Evolutionary conservation across 2,329 filamentous ascomycete species (phyloP).

Genomic region (Parafenestella ontariensis): DNA sequence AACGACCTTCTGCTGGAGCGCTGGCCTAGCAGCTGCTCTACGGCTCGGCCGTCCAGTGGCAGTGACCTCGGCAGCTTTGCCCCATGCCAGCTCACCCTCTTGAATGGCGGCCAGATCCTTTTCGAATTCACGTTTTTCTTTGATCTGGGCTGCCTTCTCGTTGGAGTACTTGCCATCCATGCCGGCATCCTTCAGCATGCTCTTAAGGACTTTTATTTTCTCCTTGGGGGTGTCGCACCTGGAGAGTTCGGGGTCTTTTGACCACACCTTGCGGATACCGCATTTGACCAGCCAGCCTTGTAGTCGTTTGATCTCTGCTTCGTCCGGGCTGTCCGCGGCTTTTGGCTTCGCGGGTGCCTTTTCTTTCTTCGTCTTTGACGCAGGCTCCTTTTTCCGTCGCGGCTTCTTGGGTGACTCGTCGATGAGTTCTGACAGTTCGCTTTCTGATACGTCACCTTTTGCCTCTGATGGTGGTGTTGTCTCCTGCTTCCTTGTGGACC

Average conservation of each 20-base stretch:
- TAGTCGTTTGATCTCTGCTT: slow-evolving; percentile 84
- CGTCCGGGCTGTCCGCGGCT: slow-evolving; percentile 62
- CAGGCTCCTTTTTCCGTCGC: slow-evolving; percentile 46
- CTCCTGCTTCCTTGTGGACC: slow-evolving; percentile 16
- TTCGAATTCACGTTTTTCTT: slow-evolving; percentile 81
- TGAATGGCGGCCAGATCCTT: slow-evolving; percentile 85
- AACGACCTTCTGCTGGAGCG: slow-evolving; percentile 28
- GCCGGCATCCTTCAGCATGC: slow-evolving; percentile 79
- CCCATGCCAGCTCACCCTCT: slow-evolving; percentile 82
- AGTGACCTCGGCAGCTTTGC: slow-evolving; percentile 51
- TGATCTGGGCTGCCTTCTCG: slow-evolving; percentile 84
- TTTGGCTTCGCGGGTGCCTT: slow-evolving; percentile 50
- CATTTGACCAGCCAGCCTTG: slow-evolving; percentile 89
- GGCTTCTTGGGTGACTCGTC: slow-evolving; percentile 75
- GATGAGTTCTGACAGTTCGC: slow-evolving; percentile 76
- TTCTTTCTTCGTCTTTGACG: slow-evolving; percentile 32
- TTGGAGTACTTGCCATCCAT: slow-evolving; percentile 90
- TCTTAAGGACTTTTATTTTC: slow-evolving; percentile 82
- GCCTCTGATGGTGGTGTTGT: slow-evolving; percentile 12
- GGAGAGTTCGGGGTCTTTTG: slow-evolving; percentile 72
- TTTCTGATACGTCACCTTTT: slow-evolving; percentile 56
- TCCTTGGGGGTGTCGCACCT: slow-evolving; percentile 74
- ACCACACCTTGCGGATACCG: slow-evolving; percentile 91
- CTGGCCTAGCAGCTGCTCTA: slow-evolving; percentile 25
- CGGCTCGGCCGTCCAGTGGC: slow-evolving; percentile 38